Evolutionary conservation across 768 basidiomycete genomes (phyloP).

Genomic region (Botryobasidium botryosum): DNA sequence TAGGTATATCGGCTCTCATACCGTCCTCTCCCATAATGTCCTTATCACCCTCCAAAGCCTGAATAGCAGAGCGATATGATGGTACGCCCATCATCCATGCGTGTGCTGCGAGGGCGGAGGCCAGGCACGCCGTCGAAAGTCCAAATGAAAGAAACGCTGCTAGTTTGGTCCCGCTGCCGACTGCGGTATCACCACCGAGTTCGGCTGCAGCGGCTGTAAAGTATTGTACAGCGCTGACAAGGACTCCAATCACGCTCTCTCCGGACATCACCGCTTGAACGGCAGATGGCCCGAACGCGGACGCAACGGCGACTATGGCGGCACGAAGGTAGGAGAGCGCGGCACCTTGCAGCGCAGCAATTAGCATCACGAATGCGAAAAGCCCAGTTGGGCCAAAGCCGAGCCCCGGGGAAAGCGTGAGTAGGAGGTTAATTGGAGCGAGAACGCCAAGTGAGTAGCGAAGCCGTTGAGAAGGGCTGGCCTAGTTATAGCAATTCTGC

Average conservation of each 20-base stretch:
- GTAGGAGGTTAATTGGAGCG: too few relatives aligned
- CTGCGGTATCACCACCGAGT: too few relatives aligned
- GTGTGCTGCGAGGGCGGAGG: conserved; percentile 36
- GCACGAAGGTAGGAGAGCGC: conserved; percentile 66
- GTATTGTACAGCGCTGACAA: conserved; percentile 20
- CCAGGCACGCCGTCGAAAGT: conserved; percentile 48
- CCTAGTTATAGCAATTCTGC: too few relatives aligned
- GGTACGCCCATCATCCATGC: conserved; percentile 40
- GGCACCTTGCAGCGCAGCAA: conserved; percentile 39
- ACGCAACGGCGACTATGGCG: conserved; percentile 61
- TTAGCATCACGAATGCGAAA: conserved; percentile 46
- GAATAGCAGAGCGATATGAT: conserved; percentile 35
- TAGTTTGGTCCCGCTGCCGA: too few relatives aligned
- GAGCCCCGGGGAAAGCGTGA: conserved; percentile 52
- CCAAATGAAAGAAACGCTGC: conserved; percentile 58
- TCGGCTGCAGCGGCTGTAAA: conserved; percentile 13
- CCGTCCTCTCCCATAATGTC: not conserved
- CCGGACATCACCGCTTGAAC: too few relatives aligned
- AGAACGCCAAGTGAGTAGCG: too few relatives aligned
- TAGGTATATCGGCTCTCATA: conserved; percentile 13
- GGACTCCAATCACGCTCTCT: conserved; percentile 19
- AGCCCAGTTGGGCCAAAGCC: conserved; percentile 37
- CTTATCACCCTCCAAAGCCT: not conserved
- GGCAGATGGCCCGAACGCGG: conserved; percentile 69
- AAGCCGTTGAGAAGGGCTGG: too few relatives aligned